Evolutionary conservation across 176 grass and related monocot species (phyloP), one percentile per base, ranked within the genome.

Genomic region (Aegilops bicornis): DNA sequence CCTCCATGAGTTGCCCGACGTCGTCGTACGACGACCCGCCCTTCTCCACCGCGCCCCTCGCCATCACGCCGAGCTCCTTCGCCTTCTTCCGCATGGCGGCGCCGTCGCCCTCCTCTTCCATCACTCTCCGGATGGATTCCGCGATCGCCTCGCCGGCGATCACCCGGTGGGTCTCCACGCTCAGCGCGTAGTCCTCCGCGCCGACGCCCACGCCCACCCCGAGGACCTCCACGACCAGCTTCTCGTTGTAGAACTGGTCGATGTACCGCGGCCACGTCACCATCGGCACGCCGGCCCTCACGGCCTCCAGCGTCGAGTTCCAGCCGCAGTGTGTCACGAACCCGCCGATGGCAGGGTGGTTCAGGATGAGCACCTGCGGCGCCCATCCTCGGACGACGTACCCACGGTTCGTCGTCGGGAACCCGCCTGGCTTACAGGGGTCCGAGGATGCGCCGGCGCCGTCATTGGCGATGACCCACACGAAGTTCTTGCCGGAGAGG

Each of bases 161-260:
- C 54, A 58, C 54, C 54, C 2, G 54, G 17, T 58, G 54, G 54
- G 54, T 58, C 7, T 58, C 54, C 54, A 56, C 0, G 52, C 52
- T 2, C 16, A 6, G 17, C 15, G 2, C 52, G 5, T 56, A 56
- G 6, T 56, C 52, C 17, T 56, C 52, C 1, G 52, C 52, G 16
- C 52, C 52, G 17, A 56, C 52, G 52, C 17, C 52, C 17, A 56
- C 52, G 17, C 52, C 52, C 52, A 56, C 52, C 1, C 52, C 17
- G 52, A 20, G 52, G 0, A 93, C 33, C 48, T 97, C 87, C 19
- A 93, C 89, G 1, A 97, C 31, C 20, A 93, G 84, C 80, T 84
- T 91, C 87, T 97, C 95, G 29, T 95, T 93, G 62, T 79, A 93
- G 82, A 97, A 97, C 40, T 97, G 95, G 7, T 97, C 93, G 4